Conservation (phyloP, 2,329 filamentous ascomycete species). For the Dactylellina sp. region DNA sequence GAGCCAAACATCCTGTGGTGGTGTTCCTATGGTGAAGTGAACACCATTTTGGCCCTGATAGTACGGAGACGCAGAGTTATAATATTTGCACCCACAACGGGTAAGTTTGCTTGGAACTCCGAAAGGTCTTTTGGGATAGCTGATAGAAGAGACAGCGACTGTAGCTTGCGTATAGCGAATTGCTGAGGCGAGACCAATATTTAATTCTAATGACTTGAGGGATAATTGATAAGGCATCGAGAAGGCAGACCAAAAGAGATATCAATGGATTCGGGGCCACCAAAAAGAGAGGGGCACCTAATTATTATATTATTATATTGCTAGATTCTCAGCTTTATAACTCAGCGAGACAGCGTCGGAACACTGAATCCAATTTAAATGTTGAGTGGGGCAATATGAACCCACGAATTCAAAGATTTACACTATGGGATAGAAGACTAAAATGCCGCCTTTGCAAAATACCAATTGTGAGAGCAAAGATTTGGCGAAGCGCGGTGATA, state of each 20-base stretch:
- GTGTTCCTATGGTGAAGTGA: slow-evolving; percentile 27
- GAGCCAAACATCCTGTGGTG: slow-evolving; percentile 29
- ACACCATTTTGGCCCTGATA: slow-evolving; percentile 24
- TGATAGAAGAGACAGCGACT: slow-evolving; percentile 12
- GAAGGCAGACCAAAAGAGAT: neutral
- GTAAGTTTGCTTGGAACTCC: slow-evolving; percentile 27
- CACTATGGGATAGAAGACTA: too few species aligned
- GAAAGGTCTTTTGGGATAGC: neutral
- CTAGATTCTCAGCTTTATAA: too few species aligned
- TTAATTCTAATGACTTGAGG: slow-evolving; percentile 10
- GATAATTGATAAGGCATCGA: slow-evolving; percentile 23
- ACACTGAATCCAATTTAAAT: too few species aligned
- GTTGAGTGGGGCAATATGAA: too few species aligned
- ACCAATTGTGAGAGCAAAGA: too few species aligned
- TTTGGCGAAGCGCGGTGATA: too few species aligned
- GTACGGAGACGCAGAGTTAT: neutral
- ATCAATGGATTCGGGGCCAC: too few species aligned
- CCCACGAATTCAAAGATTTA: too few species aligned
- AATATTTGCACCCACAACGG: neutral
- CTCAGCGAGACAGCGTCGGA: too few species aligned
- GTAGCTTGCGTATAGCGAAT: slow-evolving; percentile 10
- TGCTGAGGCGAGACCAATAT: neutral
- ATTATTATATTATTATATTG: too few species aligned
- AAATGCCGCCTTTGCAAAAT: too few species aligned
- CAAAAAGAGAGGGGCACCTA: neutral